Base-by-base conservation (phyloP, 2,329 filamentous ascomycete species). In the Annulohypoxylon truncatum region DNA sequence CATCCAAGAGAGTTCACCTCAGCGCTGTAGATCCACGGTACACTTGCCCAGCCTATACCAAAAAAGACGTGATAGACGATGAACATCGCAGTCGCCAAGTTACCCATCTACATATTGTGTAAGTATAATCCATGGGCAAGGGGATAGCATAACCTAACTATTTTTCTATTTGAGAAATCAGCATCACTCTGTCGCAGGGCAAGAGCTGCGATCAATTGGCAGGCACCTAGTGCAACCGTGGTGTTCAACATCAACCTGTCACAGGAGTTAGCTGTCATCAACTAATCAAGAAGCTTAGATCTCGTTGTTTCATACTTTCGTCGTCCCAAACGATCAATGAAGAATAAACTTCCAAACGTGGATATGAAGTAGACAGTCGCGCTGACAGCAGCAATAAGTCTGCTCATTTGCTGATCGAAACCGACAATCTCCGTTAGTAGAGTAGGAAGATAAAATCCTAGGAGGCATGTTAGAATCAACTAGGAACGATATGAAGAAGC, bases 381-480 rank as follows among this genome's bases (percentile, higher is more conserved):
- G 54, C 72, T 89, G 61, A 84, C 83, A 1, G 84, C 87, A 1
- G 87, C 83, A 15, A 90, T 78, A 0, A 90, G 76, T 3, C 87
- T 80, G 2, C 84, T 82, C 71, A 84, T 81, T 40, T 79, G 79
- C 61, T 87, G 80, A 28, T 76, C 76, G 24, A 88, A 80, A 0
- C 86, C 86, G 6, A 90, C 85, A 5, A 81, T 85, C 47, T 85
- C 74, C 57, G 86, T 85, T 1, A 89, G 74, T 0, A 90, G 80
- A 0, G 84, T 87, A 0, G 87, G 86, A 0, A 89, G 76, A 60
- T 82, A 82, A 64, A 82, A 82, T 2, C 80, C 80, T 67, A 35
- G 5, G 0, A 7, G 6, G 10, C 18, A 4, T 46, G 48, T 74
- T 53, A 69, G 67, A 53, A 31, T n/a, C 12, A 82, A 13, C 2